These are phyloP conservation scores for Quercus parvula DNA, from an alignment of 306 rosid genomes.

Conservation along the genomic window DNA sequence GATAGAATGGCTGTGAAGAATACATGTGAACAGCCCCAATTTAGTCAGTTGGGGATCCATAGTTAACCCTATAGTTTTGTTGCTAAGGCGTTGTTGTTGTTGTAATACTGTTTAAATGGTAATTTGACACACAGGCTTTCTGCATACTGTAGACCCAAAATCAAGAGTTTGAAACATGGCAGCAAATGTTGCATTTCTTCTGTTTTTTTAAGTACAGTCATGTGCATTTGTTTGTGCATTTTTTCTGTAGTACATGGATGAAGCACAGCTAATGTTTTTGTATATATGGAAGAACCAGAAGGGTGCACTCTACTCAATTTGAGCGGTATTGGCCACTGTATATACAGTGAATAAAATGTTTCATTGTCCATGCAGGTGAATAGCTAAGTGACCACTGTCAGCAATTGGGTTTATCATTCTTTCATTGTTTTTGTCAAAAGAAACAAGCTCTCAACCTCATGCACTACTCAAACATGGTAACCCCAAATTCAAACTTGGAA, in stretches of 20 bases:
- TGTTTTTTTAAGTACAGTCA: neutral
- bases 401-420: constrained; percentile 17
- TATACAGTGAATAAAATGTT: constrained; percentile 14
- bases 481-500: constrained; percentile 58
- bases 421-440: constrained; percentile 10
- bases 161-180: neutral
- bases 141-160: neutral
- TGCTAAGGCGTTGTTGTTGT: too few species aligned
- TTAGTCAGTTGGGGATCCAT: too few species aligned
- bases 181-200: neutral
- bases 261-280: neutral
- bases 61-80: neutral
- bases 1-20: too few species aligned
- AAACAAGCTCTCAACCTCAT: constrained; percentile 21
- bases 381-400: constrained; percentile 11
- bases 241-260: neutral
- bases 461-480: constrained; percentile 42
- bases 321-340: neutral
- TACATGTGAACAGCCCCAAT: too few species aligned
- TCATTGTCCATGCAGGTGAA: constrained; percentile 32
- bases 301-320: neutral
- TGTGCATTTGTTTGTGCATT: neutral
- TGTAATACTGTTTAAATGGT: neutral
- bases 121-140: neutral
- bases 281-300: neutral